Evolutionary conservation across 352 stramenopile genomes (phyloP), one percentile per base, ranked within the genome.

Genomic region (Pythium pyrilobum): DNA sequence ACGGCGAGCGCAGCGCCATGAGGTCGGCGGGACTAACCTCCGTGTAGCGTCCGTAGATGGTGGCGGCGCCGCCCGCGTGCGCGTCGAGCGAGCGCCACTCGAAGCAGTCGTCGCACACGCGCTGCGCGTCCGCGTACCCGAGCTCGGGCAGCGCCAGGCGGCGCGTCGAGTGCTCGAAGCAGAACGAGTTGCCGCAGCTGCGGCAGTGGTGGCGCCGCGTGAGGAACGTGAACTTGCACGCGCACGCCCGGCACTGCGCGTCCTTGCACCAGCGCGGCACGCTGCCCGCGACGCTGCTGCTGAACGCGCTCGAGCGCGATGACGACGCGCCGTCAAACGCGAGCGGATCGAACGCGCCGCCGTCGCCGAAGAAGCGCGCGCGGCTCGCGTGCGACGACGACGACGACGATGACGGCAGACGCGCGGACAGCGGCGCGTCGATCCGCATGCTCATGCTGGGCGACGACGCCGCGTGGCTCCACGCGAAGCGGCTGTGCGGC

Each of bases 21-120:
- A 36, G 28, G 13, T 44, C 21, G 5, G 29, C 27, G 4, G 47
- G 38, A 1, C 34, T 15, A 15, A 44, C 29, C 15, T 58, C 52
- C 4, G 41, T 46, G 12, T 36, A 2, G 21, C 38, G 36, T 12
- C 36, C 29, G 9, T 20, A 42, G 20, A 23, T 33, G 21, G 11
- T 15, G 46, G 32, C 52, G 6, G 24, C 25, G 56, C 47, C 39
- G 47, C 46, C 33, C 41, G 48, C 36, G 36, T 18, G 37, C 13
- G 48, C 48, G 36, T 56, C 48, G 32, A 49, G 36, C 47, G 32
- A 15, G 20, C 59, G 52, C 59, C 52, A 59, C 49, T 92, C 84
- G 49, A 92, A 95, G 69, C 84, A 95, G 37, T 72, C 69, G 66
- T 95, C 82, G 48, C 84, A 95, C 56, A 95, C 84, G 44, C 84